Percentiles rank a stretch among this genome's conserved stretches.
These are phyloP conservation scores for Monosporascus ibericus DNA, from an alignment of 2,329 filamentous ascomycete species.

Conservation along the genomic window DNA sequence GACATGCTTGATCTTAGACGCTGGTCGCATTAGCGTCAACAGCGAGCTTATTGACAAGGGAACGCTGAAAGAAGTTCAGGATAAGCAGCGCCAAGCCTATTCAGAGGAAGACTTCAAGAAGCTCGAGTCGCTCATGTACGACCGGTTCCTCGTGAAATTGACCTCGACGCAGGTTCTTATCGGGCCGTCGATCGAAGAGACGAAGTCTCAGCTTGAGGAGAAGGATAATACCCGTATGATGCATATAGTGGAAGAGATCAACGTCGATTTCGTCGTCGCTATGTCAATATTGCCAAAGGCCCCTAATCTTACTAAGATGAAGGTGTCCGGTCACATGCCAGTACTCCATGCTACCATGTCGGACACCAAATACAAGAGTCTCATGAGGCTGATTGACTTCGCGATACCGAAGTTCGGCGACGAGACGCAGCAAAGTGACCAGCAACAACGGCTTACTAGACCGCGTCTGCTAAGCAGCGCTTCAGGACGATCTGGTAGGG, in stretches of 20 bases:
- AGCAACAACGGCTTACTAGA: constrained; percentile 28
- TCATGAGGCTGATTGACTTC: constrained; percentile 95
- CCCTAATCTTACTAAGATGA: constrained; percentile 84
- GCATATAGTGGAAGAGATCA: constrained; percentile 94
- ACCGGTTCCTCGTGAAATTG: constrained; percentile 89
- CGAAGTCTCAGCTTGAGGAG: constrained; percentile 71
- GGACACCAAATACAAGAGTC: constrained; percentile 90
- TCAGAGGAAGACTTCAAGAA: constrained; percentile 83
- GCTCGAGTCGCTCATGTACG: constrained; percentile 92
- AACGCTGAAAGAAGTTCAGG: constrained; percentile 84
- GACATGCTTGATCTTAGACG: constrained; percentile 89
- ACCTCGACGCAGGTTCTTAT: constrained; percentile 94
- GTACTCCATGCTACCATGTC: constrained; percentile 88
- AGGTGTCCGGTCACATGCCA: constrained; percentile 85
- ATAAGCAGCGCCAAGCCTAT: constrained; percentile 82
- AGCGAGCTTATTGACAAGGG: constrained; percentile 89
- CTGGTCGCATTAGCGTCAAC: constrained; percentile 89
- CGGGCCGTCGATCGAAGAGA: constrained; percentile 85
- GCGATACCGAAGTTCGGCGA: constrained; percentile 78
- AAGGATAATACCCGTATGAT: constrained; percentile 64
- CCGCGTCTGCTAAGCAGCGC: constrained; percentile 40
- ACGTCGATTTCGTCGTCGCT: constrained; percentile 94
- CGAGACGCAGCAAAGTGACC: constrained; percentile 27
- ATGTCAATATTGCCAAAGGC: constrained; percentile 95
- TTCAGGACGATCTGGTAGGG: constrained; percentile 39